Percentiles rank a stretch among this genome's conserved stretches.
Evolutionary conservation across 371 early-diverging fungal genomes (phyloP).

Genomic region (Mortierella sp.): DNA sequence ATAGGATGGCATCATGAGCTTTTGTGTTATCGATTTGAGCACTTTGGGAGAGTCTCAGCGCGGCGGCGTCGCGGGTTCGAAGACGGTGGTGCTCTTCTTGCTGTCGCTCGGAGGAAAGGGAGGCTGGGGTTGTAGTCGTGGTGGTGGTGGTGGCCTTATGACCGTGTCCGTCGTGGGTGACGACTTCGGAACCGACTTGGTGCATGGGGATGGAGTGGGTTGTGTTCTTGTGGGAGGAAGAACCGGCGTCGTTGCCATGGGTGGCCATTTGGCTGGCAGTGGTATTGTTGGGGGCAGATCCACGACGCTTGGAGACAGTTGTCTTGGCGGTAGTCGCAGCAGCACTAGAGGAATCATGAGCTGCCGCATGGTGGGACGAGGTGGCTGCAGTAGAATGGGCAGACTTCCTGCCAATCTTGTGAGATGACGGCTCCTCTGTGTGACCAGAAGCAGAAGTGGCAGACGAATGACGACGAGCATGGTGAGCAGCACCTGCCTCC

Average conservation of each 20-base stretch:
- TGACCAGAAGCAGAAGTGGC: neutral
- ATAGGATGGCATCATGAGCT: slow-evolving; percentile 11
- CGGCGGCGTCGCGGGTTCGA: slow-evolving; percentile 6
- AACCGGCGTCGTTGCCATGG: neutral
- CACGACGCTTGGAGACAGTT: neutral
- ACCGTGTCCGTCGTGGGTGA: neutral
- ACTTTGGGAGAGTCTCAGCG: slow-evolving; percentile 13
- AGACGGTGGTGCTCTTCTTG: neutral
- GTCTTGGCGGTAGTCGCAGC: neutral
- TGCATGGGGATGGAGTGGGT: neutral
- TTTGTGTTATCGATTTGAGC: slow-evolving; percentile 12
- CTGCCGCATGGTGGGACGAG: neutral
- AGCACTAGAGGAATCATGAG: neutral
- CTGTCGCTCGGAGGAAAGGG: neutral
- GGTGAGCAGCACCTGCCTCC: neutral
- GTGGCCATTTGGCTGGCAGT: neutral
- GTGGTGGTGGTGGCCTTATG: slow-evolving; percentile 3
- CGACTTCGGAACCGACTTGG: too few relatives aligned
- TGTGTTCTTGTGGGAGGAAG: neutral
- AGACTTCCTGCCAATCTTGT: slow-evolving; percentile 16
- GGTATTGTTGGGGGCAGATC: neutral
- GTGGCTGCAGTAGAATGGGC: neutral
- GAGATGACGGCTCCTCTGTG: neutral
- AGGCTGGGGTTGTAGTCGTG: neutral
- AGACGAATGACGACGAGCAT: too few relatives aligned